Conservation (phyloP, 805 yeast genomes). For the Wickerhamomyces bovis region DNA sequence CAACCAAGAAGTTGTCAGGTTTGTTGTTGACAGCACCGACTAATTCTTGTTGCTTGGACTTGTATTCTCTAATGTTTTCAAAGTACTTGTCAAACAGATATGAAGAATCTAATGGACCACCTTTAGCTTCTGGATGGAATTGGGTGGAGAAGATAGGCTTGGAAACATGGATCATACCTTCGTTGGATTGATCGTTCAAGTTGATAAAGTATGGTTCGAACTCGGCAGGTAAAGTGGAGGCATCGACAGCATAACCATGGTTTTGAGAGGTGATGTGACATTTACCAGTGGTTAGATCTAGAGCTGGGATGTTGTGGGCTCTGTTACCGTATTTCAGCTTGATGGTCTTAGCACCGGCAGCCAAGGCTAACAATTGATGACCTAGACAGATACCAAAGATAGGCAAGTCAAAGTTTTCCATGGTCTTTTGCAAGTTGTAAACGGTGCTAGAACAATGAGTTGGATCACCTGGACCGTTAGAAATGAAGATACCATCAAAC, state of each 20-base stretch:
- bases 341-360: constrained; percentile 87
- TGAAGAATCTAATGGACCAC: constrained; percentile 94
- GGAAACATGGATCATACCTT: constrained; percentile 87
- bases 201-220: constrained; percentile 88
- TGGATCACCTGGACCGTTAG: constrained; percentile 98
- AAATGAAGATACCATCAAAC: constrained; percentile 91
- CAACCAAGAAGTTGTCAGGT: constrained; percentile 47
- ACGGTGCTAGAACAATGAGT: constrained; percentile 82
- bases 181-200: constrained; percentile 92
- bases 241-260: constrained; percentile 97
- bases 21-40: constrained; percentile 35
- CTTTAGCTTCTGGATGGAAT: constrained; percentile 99
- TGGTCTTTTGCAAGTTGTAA: constrained; percentile 61
- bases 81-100: constrained; percentile 89
- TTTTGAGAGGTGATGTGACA: constrained; percentile 98
- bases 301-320: constrained; percentile 97
- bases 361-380: constrained; percentile 92
- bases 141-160: constrained; percentile 95
- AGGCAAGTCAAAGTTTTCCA: constrained; percentile 61
- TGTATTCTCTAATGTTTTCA: constrained; percentile 56
- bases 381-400: constrained; percentile 98
- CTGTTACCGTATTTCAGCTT: constrained; percentile 97
- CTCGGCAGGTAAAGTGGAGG: constrained; percentile 61
- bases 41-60: constrained; percentile 34
- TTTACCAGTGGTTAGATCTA: constrained; percentile 82